Evolutionary conservation across 805 yeast species (phyloP).

Genomic region (Candida endomychidarum): DNA sequence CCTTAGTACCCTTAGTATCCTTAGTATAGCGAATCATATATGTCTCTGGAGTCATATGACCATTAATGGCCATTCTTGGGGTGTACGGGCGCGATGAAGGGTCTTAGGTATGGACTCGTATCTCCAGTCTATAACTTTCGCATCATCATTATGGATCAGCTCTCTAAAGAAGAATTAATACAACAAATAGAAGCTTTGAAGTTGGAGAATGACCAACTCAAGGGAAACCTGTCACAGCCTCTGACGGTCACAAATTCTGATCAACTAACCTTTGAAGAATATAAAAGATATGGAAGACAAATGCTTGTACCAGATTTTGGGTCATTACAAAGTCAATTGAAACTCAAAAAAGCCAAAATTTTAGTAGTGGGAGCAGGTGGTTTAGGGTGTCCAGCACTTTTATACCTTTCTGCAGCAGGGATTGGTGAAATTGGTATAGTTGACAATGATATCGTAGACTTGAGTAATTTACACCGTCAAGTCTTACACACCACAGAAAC

Average conservation of each 20-base stretch:
- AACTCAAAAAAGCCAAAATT: constrained; percentile 56
- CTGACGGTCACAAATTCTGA: no score
- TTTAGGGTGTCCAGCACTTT: constrained; percentile 85
- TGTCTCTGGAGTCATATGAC: no score
- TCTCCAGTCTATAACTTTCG: no score
- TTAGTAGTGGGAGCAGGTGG: constrained; percentile 97
- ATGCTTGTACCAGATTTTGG: constrained; percentile 88
- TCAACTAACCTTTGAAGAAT: constrained; percentile 69
- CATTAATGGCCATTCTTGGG: no score
- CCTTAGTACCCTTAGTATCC: no score
- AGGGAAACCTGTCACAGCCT: no score
- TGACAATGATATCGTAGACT: constrained; percentile 83
- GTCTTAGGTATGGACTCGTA: no score
- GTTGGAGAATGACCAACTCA: constrained; percentile 18
- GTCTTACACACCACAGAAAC: constrained; percentile 67
- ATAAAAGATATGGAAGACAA: constrained; percentile 85
- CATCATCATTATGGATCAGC: constrained; percentile 3
- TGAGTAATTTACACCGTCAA: constrained; percentile 87
- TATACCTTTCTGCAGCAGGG: constrained; percentile 86
- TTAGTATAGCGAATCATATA: no score
- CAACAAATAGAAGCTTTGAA: constrained; percentile 22
- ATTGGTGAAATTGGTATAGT: constrained; percentile 82
- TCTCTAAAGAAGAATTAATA: constrained; percentile 22
- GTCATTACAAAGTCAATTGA: constrained; percentile 48
- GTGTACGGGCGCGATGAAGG: no score